Evolutionary conservation across 2,329 filamentous ascomycete genomes (phyloP), one percentile per base, ranked within the genome.

Genomic region (Epichloe sibirici): DNA sequence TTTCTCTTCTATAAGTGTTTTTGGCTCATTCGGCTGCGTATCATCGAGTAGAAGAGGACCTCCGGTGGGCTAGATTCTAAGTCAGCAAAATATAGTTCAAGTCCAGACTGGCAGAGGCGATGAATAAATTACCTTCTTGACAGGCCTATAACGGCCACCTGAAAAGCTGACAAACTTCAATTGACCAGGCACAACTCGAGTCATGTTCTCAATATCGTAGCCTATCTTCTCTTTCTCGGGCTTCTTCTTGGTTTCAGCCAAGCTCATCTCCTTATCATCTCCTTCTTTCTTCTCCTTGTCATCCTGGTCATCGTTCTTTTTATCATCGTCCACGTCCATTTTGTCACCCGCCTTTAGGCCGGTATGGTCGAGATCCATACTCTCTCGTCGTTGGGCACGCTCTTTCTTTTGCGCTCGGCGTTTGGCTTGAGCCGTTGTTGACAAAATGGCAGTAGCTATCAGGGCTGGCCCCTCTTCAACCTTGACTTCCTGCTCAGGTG

Each of bases 191-290:
- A 98, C 80, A 38, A 98, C 90, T 61, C 93, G 82, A 51, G 87
- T 94, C 89, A 98, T 94, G 75, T 98, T 98, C 65, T 93, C 88
- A 56, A 98, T 79, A 58, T 96, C 90, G 66, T 93, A 96, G 60
- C 93, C 93, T 54, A 95, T 80, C 79, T 95, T 97, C 74, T 98
- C 93, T 74, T 93, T 94, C 70, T 96, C 90, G 0, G 76, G 74
- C 76, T 93, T 94, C 79, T 94, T 95, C 79, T 91, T 95, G 39
- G 76, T 72, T 13, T 84, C 80, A 40, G 74, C 70, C 12, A 71
- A 66, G 1, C 73, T 69, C 2, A 67, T 63, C 49, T 86, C 82
- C 66, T 83, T 84, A 45, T 84, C 68, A 13, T 79, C 77, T n/a
- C 67, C 69, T 38, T 78, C 77, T 58, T 83, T 79, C 68, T 85